Conservation (phyloP, 2,329 filamentous ascomycete species). For the Talaromyces albobiverticillius region DNA sequence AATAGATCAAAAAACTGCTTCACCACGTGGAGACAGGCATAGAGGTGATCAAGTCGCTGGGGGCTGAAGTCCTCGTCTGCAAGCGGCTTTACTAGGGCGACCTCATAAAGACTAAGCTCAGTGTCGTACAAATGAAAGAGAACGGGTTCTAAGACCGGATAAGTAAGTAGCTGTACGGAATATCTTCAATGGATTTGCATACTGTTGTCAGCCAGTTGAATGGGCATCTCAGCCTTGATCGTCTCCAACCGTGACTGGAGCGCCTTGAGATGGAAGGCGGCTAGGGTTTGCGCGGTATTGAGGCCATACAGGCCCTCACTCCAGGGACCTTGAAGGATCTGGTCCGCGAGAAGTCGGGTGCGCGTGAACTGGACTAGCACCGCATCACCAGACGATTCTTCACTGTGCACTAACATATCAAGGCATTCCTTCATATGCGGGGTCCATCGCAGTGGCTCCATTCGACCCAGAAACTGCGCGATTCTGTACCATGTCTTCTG, state of each 20-base stretch:
- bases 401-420: conserved; percentile 42
- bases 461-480: conserved; percentile 42
- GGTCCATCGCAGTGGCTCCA: conserved; percentile 55
- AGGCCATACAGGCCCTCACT: background rate
- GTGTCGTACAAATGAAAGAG: conserved; percentile 17
- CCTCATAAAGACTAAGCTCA: conserved; percentile 19
- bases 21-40: conserved; percentile 34
- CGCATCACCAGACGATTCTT: conserved; percentile 49
- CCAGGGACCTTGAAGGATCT: conserved; percentile 8
- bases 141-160: conserved; percentile 11
- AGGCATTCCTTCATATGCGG: conserved; percentile 57
- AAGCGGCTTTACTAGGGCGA: conserved; percentile 14
- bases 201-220: conserved; percentile 10
- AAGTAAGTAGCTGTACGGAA: background rate
- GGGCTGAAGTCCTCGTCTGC: conserved; percentile 10
- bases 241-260: conserved; percentile 12
- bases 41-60: conserved; percentile 26
- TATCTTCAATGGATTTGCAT: background rate
- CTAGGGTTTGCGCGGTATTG: conserved; percentile 3
- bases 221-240: background rate
- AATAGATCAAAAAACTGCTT: conserved; percentile 39
- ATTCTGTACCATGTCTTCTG: conserved; percentile 28
- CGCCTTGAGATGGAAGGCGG: conserved; percentile 12
- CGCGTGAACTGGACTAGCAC: conserved; percentile 35
- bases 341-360: conserved; percentile 10